A percentile compares a stretch with the other conserved stretches of the same genome.
Conservation (phyloP, 2,329 filamentous ascomycete genomes). For the Penicillium sclerotiorum region DNA sequence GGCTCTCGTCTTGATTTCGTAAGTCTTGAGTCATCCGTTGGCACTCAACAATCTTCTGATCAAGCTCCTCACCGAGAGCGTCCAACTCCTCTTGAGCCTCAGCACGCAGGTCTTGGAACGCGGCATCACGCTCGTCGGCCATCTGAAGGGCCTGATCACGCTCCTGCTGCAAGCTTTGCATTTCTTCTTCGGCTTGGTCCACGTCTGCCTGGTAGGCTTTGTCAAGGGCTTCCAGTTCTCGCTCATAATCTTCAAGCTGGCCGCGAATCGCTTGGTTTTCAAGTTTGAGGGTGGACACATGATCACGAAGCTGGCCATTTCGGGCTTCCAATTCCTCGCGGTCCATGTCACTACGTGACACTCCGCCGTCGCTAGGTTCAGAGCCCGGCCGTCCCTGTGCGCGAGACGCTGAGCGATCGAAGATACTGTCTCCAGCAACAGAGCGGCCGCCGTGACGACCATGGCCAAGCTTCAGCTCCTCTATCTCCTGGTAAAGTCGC, state of each 20-base stretch:
- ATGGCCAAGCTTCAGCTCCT: constrained; percentile 88
- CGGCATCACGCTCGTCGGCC: constrained; percentile 64
- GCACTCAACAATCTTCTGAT: constrained; percentile 71
- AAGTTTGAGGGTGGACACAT: constrained; percentile 81
- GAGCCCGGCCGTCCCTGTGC: constrained; percentile 75
- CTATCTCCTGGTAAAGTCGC: constrained; percentile 92
- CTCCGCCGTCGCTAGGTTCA: constrained; percentile 67
- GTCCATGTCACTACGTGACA: constrained; percentile 73
- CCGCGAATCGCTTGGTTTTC: constrained; percentile 86
- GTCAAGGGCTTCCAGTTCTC: constrained; percentile 76
- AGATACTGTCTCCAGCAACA: constrained; percentile 78
- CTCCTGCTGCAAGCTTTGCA: constrained; percentile 77
- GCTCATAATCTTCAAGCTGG: constrained; percentile 76
- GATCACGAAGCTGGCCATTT: constrained; percentile 80
- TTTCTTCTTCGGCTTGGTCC: constrained; percentile 75
- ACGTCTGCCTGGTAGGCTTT: constrained; percentile 78
- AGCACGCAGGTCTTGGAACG: constrained; percentile 54
- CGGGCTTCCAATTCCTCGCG: constrained; percentile 85
- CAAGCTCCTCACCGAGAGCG: constrained; percentile 64
- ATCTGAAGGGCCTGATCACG: constrained; percentile 82
- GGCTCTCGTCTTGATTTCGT: constrained; percentile 78
- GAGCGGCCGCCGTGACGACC: constrained; percentile 66
- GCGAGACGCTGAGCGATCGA: constrained; percentile 91
- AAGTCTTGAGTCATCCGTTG: constrained; percentile 72
- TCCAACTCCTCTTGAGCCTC: constrained; percentile 64